phyloP scores from a whole-genome alignment of 352 stramenopile genomes.

The Globisporangium takayamanum region DNA sequence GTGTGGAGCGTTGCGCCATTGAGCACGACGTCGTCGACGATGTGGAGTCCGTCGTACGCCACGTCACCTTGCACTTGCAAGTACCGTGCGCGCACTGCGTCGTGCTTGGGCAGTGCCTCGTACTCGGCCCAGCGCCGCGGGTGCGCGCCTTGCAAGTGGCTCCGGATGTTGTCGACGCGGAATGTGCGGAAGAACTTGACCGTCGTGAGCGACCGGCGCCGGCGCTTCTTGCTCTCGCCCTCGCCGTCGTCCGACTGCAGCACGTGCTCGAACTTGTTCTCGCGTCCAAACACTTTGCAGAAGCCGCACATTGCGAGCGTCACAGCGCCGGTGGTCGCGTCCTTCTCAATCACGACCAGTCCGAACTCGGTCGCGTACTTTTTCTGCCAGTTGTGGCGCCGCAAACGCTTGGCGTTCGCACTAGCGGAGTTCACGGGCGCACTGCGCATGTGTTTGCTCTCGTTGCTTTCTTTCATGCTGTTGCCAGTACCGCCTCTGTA shows the following conservation, averaged over 20 bases:
- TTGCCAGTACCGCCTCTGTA: slow-evolving; percentile 30
- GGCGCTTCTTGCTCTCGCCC: slow-evolving; percentile 63
- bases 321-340: slow-evolving; percentile 58
- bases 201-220: slow-evolving; percentile 70
- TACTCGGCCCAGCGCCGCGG: slow-evolving; percentile 72
- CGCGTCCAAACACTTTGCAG: slow-evolving; percentile 77
- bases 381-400: slow-evolving; percentile 70
- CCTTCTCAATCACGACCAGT: slow-evolving; percentile 58
- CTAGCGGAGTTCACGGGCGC: slow-evolving; percentile 18
- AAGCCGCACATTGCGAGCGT: slow-evolving; percentile 79
- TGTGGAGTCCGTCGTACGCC: slow-evolving; percentile 55
- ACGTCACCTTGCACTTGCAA: slow-evolving; percentile 62
- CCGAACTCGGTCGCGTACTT: slow-evolving; percentile 85
- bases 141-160: slow-evolving; percentile 70
- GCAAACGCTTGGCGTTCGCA: slow-evolving; percentile 30
- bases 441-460: too few relatives aligned
- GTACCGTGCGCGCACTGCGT: slow-evolving; percentile 42
- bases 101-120: slow-evolving; percentile 75
- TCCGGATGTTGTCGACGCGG: slow-evolving; percentile 83
- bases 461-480: slow-evolving; percentile 10
- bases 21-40: slow-evolving; percentile 71
- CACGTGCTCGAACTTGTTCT: slow-evolving; percentile 70
- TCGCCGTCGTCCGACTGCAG: slow-evolving; percentile 34
- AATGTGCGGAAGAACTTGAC: slow-evolving; percentile 86
- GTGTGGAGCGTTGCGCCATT: slow-evolving; percentile 35